Conservation (phyloP, 2,329 filamentous ascomycete species). For the Pleurostoma richardsiae region DNA sequence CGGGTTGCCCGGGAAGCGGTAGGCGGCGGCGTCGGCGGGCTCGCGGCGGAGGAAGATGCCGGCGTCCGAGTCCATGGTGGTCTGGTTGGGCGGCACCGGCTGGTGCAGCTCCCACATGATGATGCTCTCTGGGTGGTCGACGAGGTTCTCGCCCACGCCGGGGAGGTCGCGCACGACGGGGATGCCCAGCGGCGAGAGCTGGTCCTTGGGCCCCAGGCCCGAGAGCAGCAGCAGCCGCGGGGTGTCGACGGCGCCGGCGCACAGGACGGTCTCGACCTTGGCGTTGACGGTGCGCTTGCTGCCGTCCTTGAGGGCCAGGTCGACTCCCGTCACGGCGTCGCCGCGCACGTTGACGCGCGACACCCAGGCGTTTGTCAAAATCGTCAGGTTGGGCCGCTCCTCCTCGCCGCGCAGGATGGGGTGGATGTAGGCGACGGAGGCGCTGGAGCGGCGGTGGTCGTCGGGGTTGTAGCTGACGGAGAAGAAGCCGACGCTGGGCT, state of each 20-base stretch:
- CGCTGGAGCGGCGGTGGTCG: constrained; percentile 76
- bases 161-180: constrained; percentile 51
- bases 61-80: constrained; percentile 87
- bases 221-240: constrained; percentile 60
- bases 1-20: constrained; percentile 41
- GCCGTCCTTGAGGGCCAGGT: constrained; percentile 55
- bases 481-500: constrained; percentile 81
- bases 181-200: constrained; percentile 49
- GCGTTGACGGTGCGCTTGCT: constrained; percentile 52
- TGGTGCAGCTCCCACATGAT: constrained; percentile 74
- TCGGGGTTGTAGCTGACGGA: constrained; percentile 89
- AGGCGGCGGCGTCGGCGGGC: constrained; percentile 59
- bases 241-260: constrained; percentile 76
- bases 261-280: constrained; percentile 73
- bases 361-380: constrained; percentile 86
- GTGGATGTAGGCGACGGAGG: constrained; percentile 89
- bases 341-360: constrained; percentile 70
- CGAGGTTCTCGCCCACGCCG: constrained; percentile 56
- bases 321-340: constrained; percentile 67
- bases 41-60: constrained; percentile 84
- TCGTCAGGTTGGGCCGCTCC: constrained; percentile 75
- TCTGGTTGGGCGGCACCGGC: constrained; percentile 71
- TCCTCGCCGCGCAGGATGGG: constrained; percentile 82
- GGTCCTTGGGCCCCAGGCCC: constrained; percentile 48
- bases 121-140: constrained; percentile 56